Base-by-base conservation (phyloP, 176 grass and related monocot genomes). In the Raddia guianensis region DNA sequence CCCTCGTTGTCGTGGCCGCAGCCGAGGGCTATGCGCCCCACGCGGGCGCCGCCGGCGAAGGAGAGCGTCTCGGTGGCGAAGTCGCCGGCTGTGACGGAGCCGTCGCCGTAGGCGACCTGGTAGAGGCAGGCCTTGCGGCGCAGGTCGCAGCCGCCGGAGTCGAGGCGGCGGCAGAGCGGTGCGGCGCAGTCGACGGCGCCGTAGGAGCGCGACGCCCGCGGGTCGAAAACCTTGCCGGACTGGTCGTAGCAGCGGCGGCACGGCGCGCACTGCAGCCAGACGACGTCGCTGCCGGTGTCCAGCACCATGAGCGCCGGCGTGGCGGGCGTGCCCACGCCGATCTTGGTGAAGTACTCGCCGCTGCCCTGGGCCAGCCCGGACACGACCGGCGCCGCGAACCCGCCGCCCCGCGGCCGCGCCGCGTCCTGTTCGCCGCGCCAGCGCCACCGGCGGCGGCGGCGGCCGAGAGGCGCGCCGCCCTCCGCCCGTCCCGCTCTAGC, bases 1-100 rank as follows among this genome's bases (percentile, higher is more conserved):
- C 96, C 96, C 82, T 99, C 90, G 75, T 99, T 95, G 75, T 99
- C 90, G 74, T 99, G 96, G 66, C 96, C 96, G 72, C 96, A 95
- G 0, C 96, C 96, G 9, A 99, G 57, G 7, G 92, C 96, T 0
- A 99, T 59, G 9, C 90, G 86, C 42, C 79, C 72, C 43, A 99
- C 96, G 64, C 89, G 96, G 12, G 88, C 48, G 48, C 92, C 84
- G 46, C 90, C 80, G 14, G 86, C 60, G 84, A 98, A 98, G 32
- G 86, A 93, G 5, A 98, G 90, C 8, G 92, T 95, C 80, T 98
- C 96, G 9, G 84, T 98, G 2, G 88, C 92, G 55, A 95, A 92
- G 46, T 98, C 86, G 20, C 96, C 92, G 0, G 86, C 75, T 6
- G 96, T 98, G 58, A 98, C 44, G 33, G 96, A 98, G 5, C 96